Evolutionary conservation across 257 asterid genomes (phyloP), one percentile per base, ranked within the genome.

Genomic region (Solanum etuberosum): DNA sequence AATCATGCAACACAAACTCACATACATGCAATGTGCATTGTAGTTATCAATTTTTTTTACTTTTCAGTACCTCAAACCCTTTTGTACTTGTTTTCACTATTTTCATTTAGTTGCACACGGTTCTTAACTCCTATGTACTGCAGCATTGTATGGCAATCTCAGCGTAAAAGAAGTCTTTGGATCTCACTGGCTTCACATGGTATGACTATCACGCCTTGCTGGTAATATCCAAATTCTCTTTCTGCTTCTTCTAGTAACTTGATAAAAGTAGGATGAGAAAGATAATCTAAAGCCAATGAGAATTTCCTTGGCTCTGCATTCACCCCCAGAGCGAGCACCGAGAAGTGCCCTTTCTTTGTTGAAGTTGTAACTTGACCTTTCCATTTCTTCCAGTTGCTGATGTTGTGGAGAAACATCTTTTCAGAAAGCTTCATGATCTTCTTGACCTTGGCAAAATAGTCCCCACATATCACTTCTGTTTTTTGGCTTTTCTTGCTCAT

Each of bases 171-270:
- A 43, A 80, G 85, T 80, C 68, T 87, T 54, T 89, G 93, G 89
- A 92, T 91, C 86, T 86, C 90, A 84, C 92, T 82, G 65, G 93
- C 93, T 88, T 91, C 91, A 61, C 93, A 89, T 72, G 93, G 92
- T 91, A 92, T 74, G 86, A 68, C 89, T 54, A 89, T 59, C 85
- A 89, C 91, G 8, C 93, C 93, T 87, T 86, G 86, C 84, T 92
- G 90, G 63, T 86, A 72, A 78, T 87, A 91, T 90, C 93, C 93
- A 40, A 86, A 90, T 87, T 90, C 92, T 83, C 85, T 90, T 43
- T 92, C 92, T 72, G 92, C 91, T 87, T 91, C 91, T 90, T 90
- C 93, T 70, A 91, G 93, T 87, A 91, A 85, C 89, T 86, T 85
- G 86, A 90, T 63, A 86, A 92, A 90, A 38, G 92, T 89, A 73